Base-by-base conservation (phyloP, 768 basidiomycete genomes). In the Pulveroboletus sp. region DNA sequence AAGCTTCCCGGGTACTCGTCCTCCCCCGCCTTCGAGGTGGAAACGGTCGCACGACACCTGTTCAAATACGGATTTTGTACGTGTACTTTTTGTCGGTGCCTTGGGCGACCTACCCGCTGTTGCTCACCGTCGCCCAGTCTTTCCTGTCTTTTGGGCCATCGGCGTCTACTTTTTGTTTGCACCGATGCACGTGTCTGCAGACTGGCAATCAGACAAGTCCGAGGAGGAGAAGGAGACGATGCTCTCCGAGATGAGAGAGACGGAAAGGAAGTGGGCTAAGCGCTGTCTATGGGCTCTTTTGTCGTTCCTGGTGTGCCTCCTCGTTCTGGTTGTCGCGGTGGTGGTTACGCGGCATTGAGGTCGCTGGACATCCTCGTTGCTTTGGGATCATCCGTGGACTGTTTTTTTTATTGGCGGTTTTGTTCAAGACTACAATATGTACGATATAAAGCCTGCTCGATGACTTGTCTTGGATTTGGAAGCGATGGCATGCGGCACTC, bases 41-140 rank as follows among this genome's bases (percentile, higher is more conserved):
- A 71, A 5, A 83, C 81, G 24, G 75, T 83, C 43, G 78, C 82
- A 6, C 74, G 76, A 66, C 80, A 76, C 61, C 64, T 84, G 40
- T 83, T 84, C 69, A 78, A 77, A 58, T 82, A 82, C 50, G 80
- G 81, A 39, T 83, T 84, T 59, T 59, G 82, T 83, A 57, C 60
- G 82, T 46, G 0, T 8, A 8, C 14, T 3, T 27, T 24, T 24
- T 5, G 14, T n/a, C 26, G 3, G 17, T 24, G 10, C 18, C 3
- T 11, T 4, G 7, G 14, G 30, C 6, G 36, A 26, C 30, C 12
- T 2, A 32, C 9, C 14, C 17, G 3, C 5, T 15, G 26, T 24
- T 39, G 30, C 43, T 55, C 2, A 47, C 42, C 4, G 14, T 6
- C 21, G 0, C 2, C 15, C 3, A 84, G 82, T 83, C 44, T 83